These are phyloP conservation scores for Raffaelea ambrosiae DNA, from an alignment of 2,329 filamentous ascomycete species.

Conservation along the genomic window DNA sequence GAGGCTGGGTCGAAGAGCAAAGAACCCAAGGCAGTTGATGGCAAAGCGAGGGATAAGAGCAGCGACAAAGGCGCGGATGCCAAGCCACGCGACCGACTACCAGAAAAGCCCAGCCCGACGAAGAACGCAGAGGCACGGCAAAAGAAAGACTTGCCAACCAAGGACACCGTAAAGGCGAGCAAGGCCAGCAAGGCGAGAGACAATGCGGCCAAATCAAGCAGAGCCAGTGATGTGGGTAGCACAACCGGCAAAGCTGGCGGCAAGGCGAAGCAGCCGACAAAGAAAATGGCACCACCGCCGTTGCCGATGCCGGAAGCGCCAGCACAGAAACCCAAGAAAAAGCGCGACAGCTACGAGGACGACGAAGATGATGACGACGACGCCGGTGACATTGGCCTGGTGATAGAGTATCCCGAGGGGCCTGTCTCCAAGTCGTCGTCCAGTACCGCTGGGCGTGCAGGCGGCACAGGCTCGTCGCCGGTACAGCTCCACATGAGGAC, in stretches of 20 bases:
- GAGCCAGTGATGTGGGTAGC: background rate
- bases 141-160: slow-evolving; percentile 9
- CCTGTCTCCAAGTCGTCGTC: slow-evolving; percentile 20
- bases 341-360: slow-evolving; percentile 24
- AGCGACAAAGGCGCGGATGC: too few species aligned
- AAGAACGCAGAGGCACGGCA: background rate
- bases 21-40: too few species aligned
- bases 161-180: background rate
- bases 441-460: background rate
- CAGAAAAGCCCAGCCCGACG: too few species aligned
- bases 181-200: background rate
- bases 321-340: slow-evolving; percentile 15
- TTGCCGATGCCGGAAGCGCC: slow-evolving; percentile 10
- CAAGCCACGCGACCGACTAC: too few species aligned
- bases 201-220: background rate
- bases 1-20: too few species aligned
- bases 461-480: slow-evolving; percentile 20
- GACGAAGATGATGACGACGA: slow-evolving; percentile 46
- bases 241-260: slow-evolving; percentile 10
- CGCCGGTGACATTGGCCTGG: slow-evolving; percentile 48
- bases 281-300: slow-evolving; percentile 11
- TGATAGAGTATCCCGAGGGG: slow-evolving; percentile 52
- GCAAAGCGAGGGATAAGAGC: too few species aligned
- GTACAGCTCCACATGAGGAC: slow-evolving; percentile 11
- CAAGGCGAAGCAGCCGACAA: slow-evolving; percentile 1